Conservation (phyloP, 2,329 filamentous ascomycete genomes). For the Pseudogymnoascus sp. region DNA sequence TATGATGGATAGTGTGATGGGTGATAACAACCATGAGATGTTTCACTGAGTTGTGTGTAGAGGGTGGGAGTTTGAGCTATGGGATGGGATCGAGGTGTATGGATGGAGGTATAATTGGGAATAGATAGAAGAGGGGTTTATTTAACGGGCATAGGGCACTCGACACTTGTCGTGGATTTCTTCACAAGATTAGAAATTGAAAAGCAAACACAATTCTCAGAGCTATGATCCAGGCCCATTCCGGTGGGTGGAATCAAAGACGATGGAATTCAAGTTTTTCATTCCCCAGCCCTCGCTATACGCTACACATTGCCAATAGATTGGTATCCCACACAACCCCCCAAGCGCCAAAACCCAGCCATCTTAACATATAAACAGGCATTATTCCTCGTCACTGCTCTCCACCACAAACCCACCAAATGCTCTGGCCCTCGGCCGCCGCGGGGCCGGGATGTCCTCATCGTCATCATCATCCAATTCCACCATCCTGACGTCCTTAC, state of each 20-base stretch:
- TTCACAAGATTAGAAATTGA: conserved; percentile 1
- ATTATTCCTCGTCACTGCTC: conserved; percentile 9
- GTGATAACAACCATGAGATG: conserved; percentile 1
- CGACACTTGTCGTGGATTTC: neutral
- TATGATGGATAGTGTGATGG: conserved; percentile 7
- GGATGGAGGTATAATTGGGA: neutral
- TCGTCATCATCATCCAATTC: neutral
- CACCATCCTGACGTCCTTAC: neutral
- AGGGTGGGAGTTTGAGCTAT: neutral
- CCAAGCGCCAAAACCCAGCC: conserved; percentile 1
- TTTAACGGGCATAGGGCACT: neutral
- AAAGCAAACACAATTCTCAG: neutral
- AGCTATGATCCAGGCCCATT: neutral
- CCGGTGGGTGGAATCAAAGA: neutral
- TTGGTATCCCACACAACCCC: conserved; percentile 6
- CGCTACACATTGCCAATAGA: conserved; percentile 6
- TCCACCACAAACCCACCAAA: conserved; percentile 9
- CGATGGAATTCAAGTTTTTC: neutral
- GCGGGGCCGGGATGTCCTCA: neutral
- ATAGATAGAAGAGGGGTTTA: neutral
- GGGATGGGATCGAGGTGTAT: neutral
- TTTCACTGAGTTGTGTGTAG: neutral
- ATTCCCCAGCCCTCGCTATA: neutral
- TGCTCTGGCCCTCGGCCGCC: neutral
- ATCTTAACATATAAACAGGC: conserved; percentile 1